Percentiles rank a stretch among this genome's conserved stretches.
Conservation (phyloP, 345 rosid species). For the Trapa bicornis region DNA sequence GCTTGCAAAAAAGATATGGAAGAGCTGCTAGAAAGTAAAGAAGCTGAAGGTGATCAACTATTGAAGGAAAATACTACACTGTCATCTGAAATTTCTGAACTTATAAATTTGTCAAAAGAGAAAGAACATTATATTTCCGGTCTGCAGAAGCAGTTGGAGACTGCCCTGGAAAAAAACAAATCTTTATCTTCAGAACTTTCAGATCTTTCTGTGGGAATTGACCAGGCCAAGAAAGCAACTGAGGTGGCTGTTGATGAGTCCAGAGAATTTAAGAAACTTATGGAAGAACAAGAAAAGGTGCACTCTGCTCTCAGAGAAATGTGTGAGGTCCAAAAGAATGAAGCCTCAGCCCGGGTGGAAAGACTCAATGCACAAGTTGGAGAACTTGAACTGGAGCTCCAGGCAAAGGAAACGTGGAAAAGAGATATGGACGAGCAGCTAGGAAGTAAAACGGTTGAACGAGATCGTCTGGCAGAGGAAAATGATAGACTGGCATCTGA, state of each 20-base stretch:
- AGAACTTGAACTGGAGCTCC: slow-evolving; percentile 40
- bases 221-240: slow-evolving; percentile 28
- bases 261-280: slow-evolving; percentile 31
- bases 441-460: slow-evolving; percentile 33
- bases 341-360: slow-evolving; percentile 31
- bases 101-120: too few relatives aligned
- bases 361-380: slow-evolving; percentile 27
- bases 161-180: slow-evolving; percentile 36
- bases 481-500: slow-evolving; percentile 28
- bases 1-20: too few relatives aligned
- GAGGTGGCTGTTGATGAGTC: slow-evolving; percentile 32
- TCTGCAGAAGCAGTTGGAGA: background rate
- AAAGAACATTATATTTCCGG: too few relatives aligned
- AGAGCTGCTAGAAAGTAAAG: too few relatives aligned
- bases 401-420: slow-evolving; percentile 21
- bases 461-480: slow-evolving; percentile 31
- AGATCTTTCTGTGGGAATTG: slow-evolving; percentile 38
- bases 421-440: slow-evolving; percentile 35
- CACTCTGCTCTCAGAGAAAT: slow-evolving; percentile 32
- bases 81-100: too few relatives aligned
- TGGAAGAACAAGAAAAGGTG: slow-evolving; percentile 42
- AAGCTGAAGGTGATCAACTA: too few relatives aligned
- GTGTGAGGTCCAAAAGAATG: slow-evolving; percentile 39
- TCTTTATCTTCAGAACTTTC: slow-evolving; percentile 38
- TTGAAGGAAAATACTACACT: too few relatives aligned